Evolutionary conservation across 2,329 filamentous ascomycete genomes (phyloP).

Genomic region (Dactylellina drechsleri): DNA sequence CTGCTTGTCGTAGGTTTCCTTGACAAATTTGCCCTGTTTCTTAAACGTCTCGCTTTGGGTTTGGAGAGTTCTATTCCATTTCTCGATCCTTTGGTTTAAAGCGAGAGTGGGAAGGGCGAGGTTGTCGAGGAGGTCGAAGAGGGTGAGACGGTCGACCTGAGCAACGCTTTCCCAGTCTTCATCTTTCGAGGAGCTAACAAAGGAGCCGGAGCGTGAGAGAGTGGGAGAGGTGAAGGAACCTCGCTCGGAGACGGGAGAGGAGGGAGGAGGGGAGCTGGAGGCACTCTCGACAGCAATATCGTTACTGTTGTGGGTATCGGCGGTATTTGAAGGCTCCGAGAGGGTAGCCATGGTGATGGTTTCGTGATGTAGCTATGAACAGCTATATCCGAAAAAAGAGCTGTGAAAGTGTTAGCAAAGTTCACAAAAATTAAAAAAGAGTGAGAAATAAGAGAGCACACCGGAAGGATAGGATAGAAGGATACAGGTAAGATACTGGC

Average conservation of each 20-base stretch:
- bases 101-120: slow-evolving; percentile 67
- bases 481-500: neutral
- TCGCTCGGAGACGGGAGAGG: slow-evolving; percentile 43
- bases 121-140: slow-evolving; percentile 95
- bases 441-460: neutral
- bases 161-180: slow-evolving; percentile 61
- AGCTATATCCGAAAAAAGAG: slow-evolving; percentile 6
- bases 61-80: slow-evolving; percentile 82
- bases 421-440: neutral
- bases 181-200: slow-evolving; percentile 47
- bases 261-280: slow-evolving; percentile 48
- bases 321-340: slow-evolving; percentile 6
- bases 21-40: slow-evolving; percentile 81
- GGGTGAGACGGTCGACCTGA: slow-evolving; percentile 85
- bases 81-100: slow-evolving; percentile 88
- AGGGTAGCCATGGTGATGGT: slow-evolving; percentile 23
- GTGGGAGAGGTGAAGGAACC: slow-evolving; percentile 43
- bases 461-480: neutral
- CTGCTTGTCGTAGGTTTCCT: slow-evolving; percentile 78
- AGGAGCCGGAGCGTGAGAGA: slow-evolving; percentile 45
- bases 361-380: slow-evolving; percentile 21
- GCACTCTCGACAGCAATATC: slow-evolving; percentile 44
- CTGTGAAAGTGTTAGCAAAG: neutral
- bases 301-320: slow-evolving; percentile 12
- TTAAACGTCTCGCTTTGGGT: slow-evolving; percentile 86